Conservation (phyloP, 345 rosid species). For the Orychophragmus violaceus region DNA sequence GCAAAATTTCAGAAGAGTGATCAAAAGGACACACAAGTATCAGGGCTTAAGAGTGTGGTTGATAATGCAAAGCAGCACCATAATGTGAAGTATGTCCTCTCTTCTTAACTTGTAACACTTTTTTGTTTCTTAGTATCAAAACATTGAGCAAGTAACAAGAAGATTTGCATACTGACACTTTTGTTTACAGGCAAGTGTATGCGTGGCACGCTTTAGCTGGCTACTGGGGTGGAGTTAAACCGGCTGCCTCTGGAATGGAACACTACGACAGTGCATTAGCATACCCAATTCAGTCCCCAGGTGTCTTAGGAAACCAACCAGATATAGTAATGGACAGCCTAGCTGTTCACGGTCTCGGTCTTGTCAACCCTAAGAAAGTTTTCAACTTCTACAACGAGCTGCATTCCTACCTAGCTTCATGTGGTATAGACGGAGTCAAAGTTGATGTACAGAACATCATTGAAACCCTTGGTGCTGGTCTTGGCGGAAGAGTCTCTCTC, state of each 20-base stretch:
- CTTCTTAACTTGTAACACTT: background rate
- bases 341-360: slow-evolving; percentile 81
- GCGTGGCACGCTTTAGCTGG: slow-evolving; percentile 99
- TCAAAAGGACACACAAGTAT: slow-evolving; percentile 38
- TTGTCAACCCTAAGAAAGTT: slow-evolving; percentile 88
- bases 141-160: too few species aligned
- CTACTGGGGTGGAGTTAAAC: slow-evolving; percentile 99
- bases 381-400: slow-evolving; percentile 96
- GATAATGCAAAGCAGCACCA: slow-evolving; percentile 72
- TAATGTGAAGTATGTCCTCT: slow-evolving; percentile 64
- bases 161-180: background rate
- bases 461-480: slow-evolving; percentile 94
- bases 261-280: slow-evolving; percentile 85
- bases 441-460: slow-evolving; percentile 95
- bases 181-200: slow-evolving; percentile 53
- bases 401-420: slow-evolving; percentile 84
- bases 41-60: slow-evolving; percentile 71
- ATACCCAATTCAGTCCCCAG: slow-evolving; percentile 84
- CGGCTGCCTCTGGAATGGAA: slow-evolving; percentile 91
- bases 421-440: slow-evolving; percentile 96
- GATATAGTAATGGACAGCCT: slow-evolving; percentile 92
- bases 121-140: too few species aligned
- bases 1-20: slow-evolving; percentile 65
- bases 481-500: slow-evolving; percentile 91
- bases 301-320: slow-evolving; percentile 87